Percentiles rank a stretch among this genome's conserved stretches.
phyloP scores from a whole-genome alignment of 495 filamentous ascomycete genomes.

The Penicillium odoratum region DNA sequence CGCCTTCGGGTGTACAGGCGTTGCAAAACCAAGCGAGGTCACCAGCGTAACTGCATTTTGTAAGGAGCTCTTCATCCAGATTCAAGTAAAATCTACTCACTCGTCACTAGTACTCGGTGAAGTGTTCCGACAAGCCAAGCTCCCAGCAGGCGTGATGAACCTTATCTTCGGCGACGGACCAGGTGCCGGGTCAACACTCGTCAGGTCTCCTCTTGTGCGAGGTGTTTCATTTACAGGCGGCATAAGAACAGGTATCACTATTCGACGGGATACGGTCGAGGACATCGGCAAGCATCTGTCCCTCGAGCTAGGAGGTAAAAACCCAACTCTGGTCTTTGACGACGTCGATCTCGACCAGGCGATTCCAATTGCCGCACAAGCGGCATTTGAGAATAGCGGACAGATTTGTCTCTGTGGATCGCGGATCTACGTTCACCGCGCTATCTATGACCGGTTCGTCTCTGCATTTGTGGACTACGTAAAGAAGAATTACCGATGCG shows the following conservation, averaged over 20 bases:
- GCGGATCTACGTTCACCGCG: slow-evolving; percentile 52
- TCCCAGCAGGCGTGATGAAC: slow-evolving; percentile 24
- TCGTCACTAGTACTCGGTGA: slow-evolving; percentile 11
- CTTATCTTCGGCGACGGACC: slow-evolving; percentile 18
- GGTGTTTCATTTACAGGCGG: slow-evolving; percentile 27
- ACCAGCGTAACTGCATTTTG: slow-evolving; percentile 23
- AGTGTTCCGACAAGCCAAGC: slow-evolving; percentile 18
- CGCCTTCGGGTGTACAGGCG: slow-evolving; percentile 41
- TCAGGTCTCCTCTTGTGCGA: slow-evolving; percentile 14
- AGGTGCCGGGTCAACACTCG: slow-evolving; percentile 15
- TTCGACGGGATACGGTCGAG: slow-evolving; percentile 31
- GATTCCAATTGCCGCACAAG: slow-evolving; percentile 15
- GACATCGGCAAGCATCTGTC: slow-evolving; percentile 46
- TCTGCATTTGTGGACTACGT: slow-evolving; percentile 17
- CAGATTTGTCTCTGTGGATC: slow-evolving; percentile 53
- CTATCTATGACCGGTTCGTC: slow-evolving; percentile 16
- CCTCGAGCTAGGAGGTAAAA: slow-evolving; percentile 44
- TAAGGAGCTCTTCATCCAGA: neutral
- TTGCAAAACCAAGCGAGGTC: slow-evolving; percentile 26
- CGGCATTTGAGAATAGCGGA: slow-evolving; percentile 34
- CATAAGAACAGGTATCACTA: slow-evolving; percentile 20
- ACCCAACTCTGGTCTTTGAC: slow-evolving; percentile 38
- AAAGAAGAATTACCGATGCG: slow-evolving; percentile 10
- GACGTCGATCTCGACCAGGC: slow-evolving; percentile 29
- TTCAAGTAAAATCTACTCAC: neutral